phyloP scores from a whole-genome alignment of 2,329 filamentous ascomycete genomes.

The Eurotiales sp. region DNA sequence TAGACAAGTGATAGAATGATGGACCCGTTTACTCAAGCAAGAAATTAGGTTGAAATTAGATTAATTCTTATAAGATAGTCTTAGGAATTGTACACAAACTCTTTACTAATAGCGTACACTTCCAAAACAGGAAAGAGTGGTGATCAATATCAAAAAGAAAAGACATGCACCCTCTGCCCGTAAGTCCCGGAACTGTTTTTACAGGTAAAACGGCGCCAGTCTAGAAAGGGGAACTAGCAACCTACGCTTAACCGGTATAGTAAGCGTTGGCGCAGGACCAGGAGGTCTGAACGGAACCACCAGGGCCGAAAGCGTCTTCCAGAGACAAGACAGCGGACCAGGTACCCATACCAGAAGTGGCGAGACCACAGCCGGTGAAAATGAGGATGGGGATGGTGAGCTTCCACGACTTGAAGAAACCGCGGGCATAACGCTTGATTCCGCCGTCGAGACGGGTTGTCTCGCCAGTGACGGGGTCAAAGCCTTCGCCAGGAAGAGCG shows the following conservation, averaged over 20 bases:
- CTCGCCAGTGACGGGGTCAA: not conserved
- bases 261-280: not conserved
- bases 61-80: not conserved
- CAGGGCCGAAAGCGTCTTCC: not conserved
- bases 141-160: not conserved
- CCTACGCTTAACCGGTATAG: not conserved
- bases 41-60: not conserved
- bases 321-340: not conserved
- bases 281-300: not conserved
- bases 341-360: not conserved
- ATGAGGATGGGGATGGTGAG: not conserved
- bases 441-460: not conserved
- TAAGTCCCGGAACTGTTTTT: not conserved
- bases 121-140: not conserved
- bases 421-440: not conserved
- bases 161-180: not conserved
- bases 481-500: not conserved
- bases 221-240: too few species aligned
- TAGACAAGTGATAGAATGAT: too few species aligned
- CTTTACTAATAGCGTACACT: not conserved
- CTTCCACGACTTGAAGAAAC: not conserved
- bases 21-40: too few species aligned
- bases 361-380: not conserved
- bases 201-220: too few species aligned
- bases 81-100: not conserved